Base-by-base conservation (phyloP, 768 basidiomycete species). In the Trametes cubensis region DNA sequence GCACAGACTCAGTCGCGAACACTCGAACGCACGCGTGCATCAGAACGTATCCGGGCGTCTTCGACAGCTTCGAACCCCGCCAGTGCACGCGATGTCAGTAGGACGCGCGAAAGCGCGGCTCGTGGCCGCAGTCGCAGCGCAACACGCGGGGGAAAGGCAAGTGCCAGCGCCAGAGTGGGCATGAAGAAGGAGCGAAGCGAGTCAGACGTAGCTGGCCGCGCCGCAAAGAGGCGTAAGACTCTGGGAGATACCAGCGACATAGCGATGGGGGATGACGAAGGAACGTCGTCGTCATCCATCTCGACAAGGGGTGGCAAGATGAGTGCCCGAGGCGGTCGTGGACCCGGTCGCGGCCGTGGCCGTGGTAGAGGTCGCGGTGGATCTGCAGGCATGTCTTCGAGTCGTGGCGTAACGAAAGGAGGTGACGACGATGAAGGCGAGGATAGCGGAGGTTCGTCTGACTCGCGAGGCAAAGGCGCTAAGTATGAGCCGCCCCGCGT, bases 181-280 rank as follows among this genome's bases (percentile, higher is more conserved):
- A 40, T 51, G 23, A 60, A 60, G 48, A 51, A 47, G 17, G 57
- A 55, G 38, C 42, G 40, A n/a, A 26, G 15, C 20, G 44, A 46
- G 15, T 21, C 5, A 15, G 21, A 14, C 21, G 55, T 14, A 2
- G 7, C 18, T 6, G 52, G 23, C 10, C 62, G 47, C 4, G 51
- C 61, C 3, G 58, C 45, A 13, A 67, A 67, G 56, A 54, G 66
- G 39, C 66, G 66, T 25, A 67, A 67, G 57, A 66, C 61, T 7
- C 15, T 38, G 1, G 59, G 44, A 1, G 42, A 53, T 34, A n/a
- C 34, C 18, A 14, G 17, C 7, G 42, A 20, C 5, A 6, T 14
- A 4, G n/a, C 28, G 17, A 21, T n/a, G 44, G 30, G 34, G 25
- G 3, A 20, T 20, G 46, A 38, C 15, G 40, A 34, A 7, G 25